Conservation (phyloP, 441 rosid genomes). For the Gossypium davidsonii region DNA sequence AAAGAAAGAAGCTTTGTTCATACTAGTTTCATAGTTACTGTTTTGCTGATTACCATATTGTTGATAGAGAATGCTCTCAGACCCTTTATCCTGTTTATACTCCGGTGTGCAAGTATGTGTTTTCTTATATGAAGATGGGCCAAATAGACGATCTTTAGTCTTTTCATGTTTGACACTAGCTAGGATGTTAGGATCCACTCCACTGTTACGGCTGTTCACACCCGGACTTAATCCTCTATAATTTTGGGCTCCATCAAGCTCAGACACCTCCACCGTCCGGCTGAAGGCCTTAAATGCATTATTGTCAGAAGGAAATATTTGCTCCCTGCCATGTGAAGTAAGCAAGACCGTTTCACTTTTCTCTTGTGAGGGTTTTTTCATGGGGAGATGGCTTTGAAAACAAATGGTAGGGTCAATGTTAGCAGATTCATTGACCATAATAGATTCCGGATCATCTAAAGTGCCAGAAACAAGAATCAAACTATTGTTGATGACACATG, state of each 20-base stretch:
- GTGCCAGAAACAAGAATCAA: constrained; percentile 13
- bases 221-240: constrained; percentile 5
- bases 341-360: constrained; percentile 22
- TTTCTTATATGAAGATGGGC: constrained; percentile 19
- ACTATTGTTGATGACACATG: constrained; percentile 16
- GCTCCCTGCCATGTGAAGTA: constrained; percentile 25
- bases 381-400: constrained; percentile 11
- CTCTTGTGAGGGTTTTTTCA: constrained; percentile 14
- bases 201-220: constrained; percentile 2
- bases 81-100: constrained; percentile 21
- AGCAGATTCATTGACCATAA: constrained; percentile 15
- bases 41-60: constrained; percentile 15
- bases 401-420: constrained; percentile 19
- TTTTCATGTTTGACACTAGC: constrained; percentile 19
- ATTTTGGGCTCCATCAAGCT: constrained; percentile 12
- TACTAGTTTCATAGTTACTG: constrained; percentile 10
- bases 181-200: constrained; percentile 7
- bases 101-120: constrained; percentile 16
- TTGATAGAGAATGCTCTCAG: constrained; percentile 10
- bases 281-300: constrained; percentile 20
- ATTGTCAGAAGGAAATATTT: constrained; percentile 20
- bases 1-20: constrained; percentile 14
- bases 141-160: constrained; percentile 11
- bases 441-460: constrained; percentile 14
- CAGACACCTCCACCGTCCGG: constrained; percentile 11